Percentiles rank a stretch among this genome's conserved stretches.
Evolutionary conservation across 202 grass and related monocot species (phyloP).

Genomic region (Eragrostis tef): DNA sequence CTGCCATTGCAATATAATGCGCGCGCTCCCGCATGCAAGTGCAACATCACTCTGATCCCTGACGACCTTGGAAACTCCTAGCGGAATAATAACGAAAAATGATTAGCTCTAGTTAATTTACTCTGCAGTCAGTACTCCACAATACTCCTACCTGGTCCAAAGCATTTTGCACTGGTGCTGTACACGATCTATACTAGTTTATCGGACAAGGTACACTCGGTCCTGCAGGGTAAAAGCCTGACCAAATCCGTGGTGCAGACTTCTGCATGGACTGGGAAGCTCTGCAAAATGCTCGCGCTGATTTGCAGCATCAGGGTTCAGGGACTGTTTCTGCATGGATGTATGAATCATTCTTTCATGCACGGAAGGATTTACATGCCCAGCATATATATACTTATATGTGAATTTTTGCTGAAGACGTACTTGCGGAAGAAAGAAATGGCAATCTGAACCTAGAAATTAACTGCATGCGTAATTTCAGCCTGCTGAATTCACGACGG

Average conservation of each 20-base stretch:
- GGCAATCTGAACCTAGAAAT: not conserved
- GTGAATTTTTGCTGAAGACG: not conserved
- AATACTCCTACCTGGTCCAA: not conserved
- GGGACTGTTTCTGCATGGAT: slow-evolving; percentile 14
- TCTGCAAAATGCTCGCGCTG: slow-evolving; percentile 9
- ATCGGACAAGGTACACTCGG: slow-evolving; percentile 1
- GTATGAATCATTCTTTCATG: not conserved
- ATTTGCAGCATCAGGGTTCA: not conserved
- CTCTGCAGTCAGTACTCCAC: not conserved
- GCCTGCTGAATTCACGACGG: not conserved
- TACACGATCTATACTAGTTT: not conserved
- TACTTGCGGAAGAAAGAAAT: not conserved
- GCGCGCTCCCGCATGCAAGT: slow-evolving; percentile 23
- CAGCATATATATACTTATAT: not conserved
- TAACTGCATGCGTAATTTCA: not conserved
- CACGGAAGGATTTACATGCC: not conserved
- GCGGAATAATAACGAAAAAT: not conserved
- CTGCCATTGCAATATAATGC: too few relatives aligned
- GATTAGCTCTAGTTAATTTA: slow-evolving; percentile 8
- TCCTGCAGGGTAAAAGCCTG: slow-evolving; percentile 24
- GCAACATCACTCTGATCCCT: not conserved
- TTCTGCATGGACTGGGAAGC: not conserved
- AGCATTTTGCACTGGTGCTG: slow-evolving; percentile 8
- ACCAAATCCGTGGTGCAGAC: not conserved
- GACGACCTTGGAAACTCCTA: not conserved